Evolutionary conservation across 768 basidiomycete species (phyloP).

Genomic region (Termitomyces sp.): DNA sequence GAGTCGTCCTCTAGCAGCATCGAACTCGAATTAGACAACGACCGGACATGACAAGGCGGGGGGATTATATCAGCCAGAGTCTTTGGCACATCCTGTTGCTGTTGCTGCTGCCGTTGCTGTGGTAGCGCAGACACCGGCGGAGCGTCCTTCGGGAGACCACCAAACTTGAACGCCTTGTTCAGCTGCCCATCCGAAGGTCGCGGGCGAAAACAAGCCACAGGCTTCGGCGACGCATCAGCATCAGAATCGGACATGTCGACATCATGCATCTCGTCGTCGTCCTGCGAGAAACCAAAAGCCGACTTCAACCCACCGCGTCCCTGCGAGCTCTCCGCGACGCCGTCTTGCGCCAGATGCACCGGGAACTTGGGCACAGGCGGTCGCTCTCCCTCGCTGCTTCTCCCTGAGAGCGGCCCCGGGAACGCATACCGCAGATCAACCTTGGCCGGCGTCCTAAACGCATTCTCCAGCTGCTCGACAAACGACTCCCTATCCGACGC

Average conservation of each 20-base stretch:
- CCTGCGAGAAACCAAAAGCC: slow-evolving; percentile 22
- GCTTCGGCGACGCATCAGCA: slow-evolving; percentile 6
- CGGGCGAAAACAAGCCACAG: slow-evolving; percentile 24
- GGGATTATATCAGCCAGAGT: slow-evolving; percentile 78
- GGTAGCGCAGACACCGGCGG: slow-evolving; percentile 16
- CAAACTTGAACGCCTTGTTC: slow-evolving; percentile 72
- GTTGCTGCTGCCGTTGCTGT: too few species aligned
- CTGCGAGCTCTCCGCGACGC: slow-evolving; percentile 1
- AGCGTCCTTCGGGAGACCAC: slow-evolving; percentile 37
- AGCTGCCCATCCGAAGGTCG: slow-evolving; percentile 61
- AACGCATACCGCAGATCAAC: slow-evolving; percentile 53
- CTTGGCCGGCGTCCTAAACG: slow-evolving; percentile 73
- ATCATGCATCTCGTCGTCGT: slow-evolving; percentile 22
- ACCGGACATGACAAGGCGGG: slow-evolving; percentile 46
- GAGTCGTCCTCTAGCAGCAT: slow-evolving; percentile 46
- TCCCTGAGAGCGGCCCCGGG: slow-evolving; percentile 23
- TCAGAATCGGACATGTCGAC: slow-evolving; percentile 15
- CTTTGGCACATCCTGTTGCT: slow-evolving; percentile 27
- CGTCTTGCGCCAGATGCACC: slow-evolving; percentile 7
- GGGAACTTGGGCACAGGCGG: slow-evolving; percentile 54
- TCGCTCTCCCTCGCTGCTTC: slow-evolving; percentile 19
- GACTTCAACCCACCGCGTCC: slow-evolving; percentile 13
- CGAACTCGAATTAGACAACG: slow-evolving; percentile 33
- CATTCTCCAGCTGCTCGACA: slow-evolving; percentile 76
- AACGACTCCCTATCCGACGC: slow-evolving; percentile 65